Evolutionary conservation across 2,329 filamentous ascomycete species (phyloP).

Genomic region (Diaporthe destruens): DNA sequence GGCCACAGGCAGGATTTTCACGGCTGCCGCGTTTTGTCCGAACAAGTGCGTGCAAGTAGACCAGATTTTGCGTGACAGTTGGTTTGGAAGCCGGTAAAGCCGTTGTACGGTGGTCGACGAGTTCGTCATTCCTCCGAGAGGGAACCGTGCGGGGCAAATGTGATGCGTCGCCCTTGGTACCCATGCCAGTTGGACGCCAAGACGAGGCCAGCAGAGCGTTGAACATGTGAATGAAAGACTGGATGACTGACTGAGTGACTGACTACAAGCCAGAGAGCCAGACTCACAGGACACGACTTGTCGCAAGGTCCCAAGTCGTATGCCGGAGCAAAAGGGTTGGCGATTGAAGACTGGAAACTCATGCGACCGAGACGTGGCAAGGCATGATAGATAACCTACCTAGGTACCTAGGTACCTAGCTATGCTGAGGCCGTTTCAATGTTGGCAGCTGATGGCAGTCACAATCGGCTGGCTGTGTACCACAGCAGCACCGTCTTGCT

Average conservation of each 20-base stretch:
- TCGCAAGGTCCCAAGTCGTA: background rate
- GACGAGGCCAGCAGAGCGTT: background rate
- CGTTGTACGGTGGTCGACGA: background rate
- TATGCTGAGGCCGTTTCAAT: slow-evolving; percentile 1
- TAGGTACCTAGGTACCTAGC: too few relatives aligned
- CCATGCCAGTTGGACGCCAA: background rate
- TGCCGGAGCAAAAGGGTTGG: background rate
- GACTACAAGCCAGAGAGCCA: background rate
- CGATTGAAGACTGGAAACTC: background rate
- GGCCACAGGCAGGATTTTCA: background rate
- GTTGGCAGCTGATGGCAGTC: background rate
- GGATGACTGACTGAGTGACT: too few relatives aligned
- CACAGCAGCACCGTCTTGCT: background rate
- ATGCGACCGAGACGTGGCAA: slow-evolving; percentile 20
- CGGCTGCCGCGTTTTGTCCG: slow-evolving; percentile 1
- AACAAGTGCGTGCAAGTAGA: background rate
- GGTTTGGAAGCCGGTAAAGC: slow-evolving; percentile 10
- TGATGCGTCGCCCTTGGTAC: slow-evolving; percentile 12
- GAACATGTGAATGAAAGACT: background rate
- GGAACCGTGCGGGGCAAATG: slow-evolving; percentile 1
- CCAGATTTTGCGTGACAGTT: background rate
- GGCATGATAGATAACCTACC: too few relatives aligned
- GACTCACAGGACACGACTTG: background rate
- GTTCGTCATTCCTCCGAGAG: slow-evolving; percentile 2
- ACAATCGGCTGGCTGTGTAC: background rate